A percentile compares a stretch with the other conserved stretches of the same genome.
Evolutionary conservation across 768 basidiomycete species (phyloP).

Genomic region (Neoboletus brunneissimus): DNA sequence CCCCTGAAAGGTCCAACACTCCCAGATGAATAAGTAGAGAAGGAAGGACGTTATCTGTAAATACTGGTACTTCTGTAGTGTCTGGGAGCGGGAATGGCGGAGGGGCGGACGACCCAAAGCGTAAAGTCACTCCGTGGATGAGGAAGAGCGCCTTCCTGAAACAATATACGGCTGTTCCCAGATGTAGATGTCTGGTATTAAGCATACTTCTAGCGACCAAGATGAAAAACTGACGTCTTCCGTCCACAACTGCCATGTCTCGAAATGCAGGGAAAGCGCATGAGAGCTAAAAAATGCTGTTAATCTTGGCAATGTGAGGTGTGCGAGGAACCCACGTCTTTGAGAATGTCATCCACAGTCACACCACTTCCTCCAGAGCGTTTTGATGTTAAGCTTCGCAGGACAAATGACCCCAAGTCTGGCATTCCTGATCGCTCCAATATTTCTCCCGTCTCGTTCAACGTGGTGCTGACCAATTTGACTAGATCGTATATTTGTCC

Average conservation of each 20-base stretch:
- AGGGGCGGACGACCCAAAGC: slow-evolving; percentile 57
- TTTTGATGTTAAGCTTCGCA: slow-evolving; percentile 56
- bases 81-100: slow-evolving; percentile 62
- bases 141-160: slow-evolving; percentile 91
- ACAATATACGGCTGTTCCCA: slow-evolving; percentile 66
- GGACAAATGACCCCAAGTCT: slow-evolving; percentile 72
- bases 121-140: slow-evolving; percentile 61
- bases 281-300: slow-evolving; percentile 52
- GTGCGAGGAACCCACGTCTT: slow-evolving; percentile 47
- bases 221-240: slow-evolving; percentile 45
- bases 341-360: slow-evolving; percentile 57
- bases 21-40: slow-evolving; percentile 79
- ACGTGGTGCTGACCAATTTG: slow-evolving; percentile 54
- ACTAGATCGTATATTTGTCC: slow-evolving; percentile 75
- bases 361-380: slow-evolving; percentile 30
- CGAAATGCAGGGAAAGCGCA: slow-evolving; percentile 77
- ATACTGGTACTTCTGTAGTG: slow-evolving; percentile 59
- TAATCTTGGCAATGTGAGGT: slow-evolving; percentile 4
- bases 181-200: not conserved
- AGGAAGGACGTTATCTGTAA: slow-evolving; percentile 80
- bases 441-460: slow-evolving; percentile 72
- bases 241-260: slow-evolving; percentile 70
- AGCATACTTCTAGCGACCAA: slow-evolving; percentile 1
- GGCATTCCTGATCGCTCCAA: slow-evolving; percentile 59
- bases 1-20: slow-evolving; percentile 61